phyloP scores from a whole-genome alignment of 202 grass and related monocot species.

The Setaria viridis region DNA sequence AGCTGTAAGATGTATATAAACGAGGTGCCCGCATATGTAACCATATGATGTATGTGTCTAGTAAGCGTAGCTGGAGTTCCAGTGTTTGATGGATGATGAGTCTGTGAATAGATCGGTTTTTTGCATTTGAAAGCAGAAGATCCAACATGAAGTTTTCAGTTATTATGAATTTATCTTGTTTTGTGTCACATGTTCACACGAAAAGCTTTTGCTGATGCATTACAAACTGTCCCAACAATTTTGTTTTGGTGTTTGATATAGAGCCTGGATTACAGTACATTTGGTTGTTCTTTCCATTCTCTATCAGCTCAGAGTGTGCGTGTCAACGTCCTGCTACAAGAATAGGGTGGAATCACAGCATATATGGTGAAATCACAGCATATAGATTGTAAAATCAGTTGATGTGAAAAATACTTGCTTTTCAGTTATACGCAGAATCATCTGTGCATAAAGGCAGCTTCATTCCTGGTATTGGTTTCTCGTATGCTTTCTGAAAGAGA shows the following conservation, averaged over 20 bases:
- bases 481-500: neutral
- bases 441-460: neutral
- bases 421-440: neutral
- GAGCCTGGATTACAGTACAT: neutral
- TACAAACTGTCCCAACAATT: neutral
- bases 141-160: neutral
- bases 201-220: too few species aligned
- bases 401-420: too few species aligned
- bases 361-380: neutral
- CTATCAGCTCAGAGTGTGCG: neutral
- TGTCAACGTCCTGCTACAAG: neutral
- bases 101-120: slow-evolving; percentile 27
- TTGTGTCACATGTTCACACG: neutral
- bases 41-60: slow-evolving; percentile 16
- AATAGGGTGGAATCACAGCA: neutral
- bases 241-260: neutral
- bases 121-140: neutral
- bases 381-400: neutral
- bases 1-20: slow-evolving; percentile 39
- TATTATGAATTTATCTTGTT: neutral
- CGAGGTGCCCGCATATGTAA: slow-evolving; percentile 23
- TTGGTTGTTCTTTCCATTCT: neutral
- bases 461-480: neutral
- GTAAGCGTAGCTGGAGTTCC: slow-evolving; percentile 11
- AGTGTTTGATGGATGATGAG: slow-evolving; percentile 5